phyloP scores from a whole-genome alignment of 2,329 filamentous ascomycete genomes.

The Furcasterigmium sp. region DNA sequence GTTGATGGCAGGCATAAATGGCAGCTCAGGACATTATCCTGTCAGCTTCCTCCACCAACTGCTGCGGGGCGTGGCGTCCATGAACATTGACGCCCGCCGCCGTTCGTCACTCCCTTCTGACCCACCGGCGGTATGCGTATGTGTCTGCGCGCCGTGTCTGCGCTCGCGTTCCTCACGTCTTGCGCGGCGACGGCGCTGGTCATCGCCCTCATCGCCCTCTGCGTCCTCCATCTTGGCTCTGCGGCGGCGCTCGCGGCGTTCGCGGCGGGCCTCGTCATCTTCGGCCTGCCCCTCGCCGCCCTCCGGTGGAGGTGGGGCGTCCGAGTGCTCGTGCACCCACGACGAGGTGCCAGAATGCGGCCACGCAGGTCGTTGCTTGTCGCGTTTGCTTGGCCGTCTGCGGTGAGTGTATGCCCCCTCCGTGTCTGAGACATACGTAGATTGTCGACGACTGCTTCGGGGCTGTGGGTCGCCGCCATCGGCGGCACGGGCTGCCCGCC shows the following conservation, averaged over 20 bases:
- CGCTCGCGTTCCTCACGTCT: constrained; percentile 38
- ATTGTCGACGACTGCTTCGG: constrained; percentile 34
- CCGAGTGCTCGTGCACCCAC: constrained; percentile 61
- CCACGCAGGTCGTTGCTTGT: constrained; percentile 36
- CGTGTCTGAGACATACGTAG: constrained; percentile 34
- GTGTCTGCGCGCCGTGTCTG: constrained; percentile 16
- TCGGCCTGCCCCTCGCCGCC: constrained; percentile 30
- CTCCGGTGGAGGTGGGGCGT: constrained; percentile 53
- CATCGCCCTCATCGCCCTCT: constrained; percentile 36
- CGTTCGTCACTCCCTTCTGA: constrained; percentile 41
- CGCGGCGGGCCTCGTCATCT: constrained; percentile 45
- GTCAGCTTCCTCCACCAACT: constrained; percentile 58
- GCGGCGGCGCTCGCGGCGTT: constrained; percentile 40
- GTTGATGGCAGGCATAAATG: too few relatives aligned
- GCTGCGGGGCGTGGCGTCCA: constrained; percentile 43
- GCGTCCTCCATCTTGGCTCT: constrained; percentile 35
- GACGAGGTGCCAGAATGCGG: constrained; percentile 60
- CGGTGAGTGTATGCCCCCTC: constrained; percentile 31
- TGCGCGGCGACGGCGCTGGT: constrained; percentile 34
- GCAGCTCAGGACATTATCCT: constrained; percentile 25
- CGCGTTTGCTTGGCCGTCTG: not conserved
- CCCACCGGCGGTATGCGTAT: constrained; percentile 19
- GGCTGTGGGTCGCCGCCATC: constrained; percentile 29
- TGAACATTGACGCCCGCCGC: constrained; percentile 34
- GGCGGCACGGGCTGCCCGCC: constrained; percentile 36